Percentiles rank a stretch among this genome's conserved stretches.
Conservation (phyloP, 2,329 filamentous ascomycete species). For the Diaporthe citriasiana region DNA sequence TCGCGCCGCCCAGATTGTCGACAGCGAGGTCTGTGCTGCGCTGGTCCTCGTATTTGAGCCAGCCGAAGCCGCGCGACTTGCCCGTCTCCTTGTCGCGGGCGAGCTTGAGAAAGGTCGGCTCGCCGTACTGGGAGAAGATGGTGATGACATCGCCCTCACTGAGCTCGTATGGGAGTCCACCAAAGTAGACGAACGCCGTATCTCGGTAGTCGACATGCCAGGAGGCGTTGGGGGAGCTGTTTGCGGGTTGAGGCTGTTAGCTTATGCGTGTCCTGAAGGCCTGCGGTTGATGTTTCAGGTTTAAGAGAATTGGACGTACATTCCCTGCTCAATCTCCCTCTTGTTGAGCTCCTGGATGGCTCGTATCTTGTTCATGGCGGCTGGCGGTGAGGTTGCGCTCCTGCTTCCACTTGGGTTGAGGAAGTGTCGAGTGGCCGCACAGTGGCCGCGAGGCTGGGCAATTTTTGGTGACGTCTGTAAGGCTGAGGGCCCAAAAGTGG, state of each 20-base stretch:
- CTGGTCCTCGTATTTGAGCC: constrained; percentile 98
- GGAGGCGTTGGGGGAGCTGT: constrained; percentile 84
- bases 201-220: constrained; percentile 98
- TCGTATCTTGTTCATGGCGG: constrained; percentile 90
- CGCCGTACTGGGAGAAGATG: constrained; percentile 97
- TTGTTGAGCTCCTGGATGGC: constrained; percentile 94
- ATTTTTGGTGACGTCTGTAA: constrained; percentile 37
- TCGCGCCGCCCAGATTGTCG: constrained; percentile 92
- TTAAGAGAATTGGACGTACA: constrained; percentile 65
- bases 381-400: constrained; percentile 14
- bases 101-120: constrained; percentile 93
- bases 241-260: background rate
- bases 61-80: constrained; percentile 94
- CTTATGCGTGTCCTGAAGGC: background rate
- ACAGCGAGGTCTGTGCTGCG: constrained; percentile 95
- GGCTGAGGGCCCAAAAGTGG: constrained; percentile 34
- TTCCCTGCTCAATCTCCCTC: constrained; percentile 90
- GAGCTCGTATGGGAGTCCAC: constrained; percentile 91
- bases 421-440: background rate
- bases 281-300: background rate
- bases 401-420: background rate
- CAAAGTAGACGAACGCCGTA: constrained; percentile 97
- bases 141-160: constrained; percentile 96
- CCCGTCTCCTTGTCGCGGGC: constrained; percentile 96
- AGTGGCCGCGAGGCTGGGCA: constrained; percentile 23